A percentile compares a stretch with the other conserved stretches of the same genome.
phyloP scores from a whole-genome alignment of 371 early-diverging fungal species.

The Mortierella sp. region DNA sequence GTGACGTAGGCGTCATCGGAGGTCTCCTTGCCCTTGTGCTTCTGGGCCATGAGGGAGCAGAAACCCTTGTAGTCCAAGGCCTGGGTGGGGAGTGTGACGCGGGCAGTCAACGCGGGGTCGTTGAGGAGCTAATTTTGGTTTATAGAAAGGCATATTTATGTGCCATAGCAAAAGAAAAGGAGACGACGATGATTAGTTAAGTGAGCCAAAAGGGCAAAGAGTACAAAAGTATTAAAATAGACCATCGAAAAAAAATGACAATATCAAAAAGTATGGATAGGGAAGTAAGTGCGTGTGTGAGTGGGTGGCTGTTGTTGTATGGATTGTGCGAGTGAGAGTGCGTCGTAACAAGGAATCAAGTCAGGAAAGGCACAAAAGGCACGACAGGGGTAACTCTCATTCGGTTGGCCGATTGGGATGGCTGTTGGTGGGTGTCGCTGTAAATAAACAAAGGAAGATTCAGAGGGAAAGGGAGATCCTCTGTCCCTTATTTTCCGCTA shows the following conservation, averaged over 20 bases:
- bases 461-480: neutral
- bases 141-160: neutral
- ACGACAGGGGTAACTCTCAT: neutral
- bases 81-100: slow-evolving; percentile 55
- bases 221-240: neutral
- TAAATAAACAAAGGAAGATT: neutral
- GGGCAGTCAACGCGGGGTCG: slow-evolving; percentile 44
- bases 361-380: neutral
- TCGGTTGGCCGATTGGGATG: neutral
- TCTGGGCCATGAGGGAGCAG: slow-evolving; percentile 44
- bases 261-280: neutral
- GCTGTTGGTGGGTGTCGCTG: neutral
- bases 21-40: slow-evolving; percentile 51
- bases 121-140: slow-evolving; percentile 40
- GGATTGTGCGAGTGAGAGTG: neutral
- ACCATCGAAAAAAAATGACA: neutral
- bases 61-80: slow-evolving; percentile 59
- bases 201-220: neutral
- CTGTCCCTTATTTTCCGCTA: neutral
- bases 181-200: neutral
- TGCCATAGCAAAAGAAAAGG: neutral
- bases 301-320: neutral
- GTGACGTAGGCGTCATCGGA: slow-evolving; percentile 48
- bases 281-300: neutral
- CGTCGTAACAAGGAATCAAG: neutral